Evolutionary conservation across 306 rosid genomes (phyloP).

Genomic region (Trifolium pratense): DNA sequence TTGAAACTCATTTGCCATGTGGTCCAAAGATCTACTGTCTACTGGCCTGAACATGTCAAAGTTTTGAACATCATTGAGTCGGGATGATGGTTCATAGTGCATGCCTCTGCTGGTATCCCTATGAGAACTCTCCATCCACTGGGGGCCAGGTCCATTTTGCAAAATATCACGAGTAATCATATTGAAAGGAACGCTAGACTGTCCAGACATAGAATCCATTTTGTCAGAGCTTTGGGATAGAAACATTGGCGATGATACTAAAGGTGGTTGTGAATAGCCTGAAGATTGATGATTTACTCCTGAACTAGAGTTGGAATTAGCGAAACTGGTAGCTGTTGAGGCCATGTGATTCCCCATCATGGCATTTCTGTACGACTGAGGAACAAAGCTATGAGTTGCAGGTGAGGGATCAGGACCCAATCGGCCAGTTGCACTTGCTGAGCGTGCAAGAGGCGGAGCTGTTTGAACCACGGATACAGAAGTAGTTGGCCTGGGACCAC

Average conservation of each 20-base stretch:
- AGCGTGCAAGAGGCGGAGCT: constrained; percentile 78
- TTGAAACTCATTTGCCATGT: constrained; percentile 51
- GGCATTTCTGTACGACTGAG: constrained; percentile 95
- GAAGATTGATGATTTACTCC: constrained; percentile 63
- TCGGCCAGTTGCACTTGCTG: constrained; percentile 86
- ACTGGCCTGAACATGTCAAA: constrained; percentile 58
- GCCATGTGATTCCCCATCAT: constrained; percentile 72
- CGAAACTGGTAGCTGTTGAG: constrained; percentile 57
- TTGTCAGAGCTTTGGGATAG: constrained; percentile 63
- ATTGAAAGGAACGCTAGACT: constrained; percentile 63
- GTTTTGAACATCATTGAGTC: constrained; percentile 59
- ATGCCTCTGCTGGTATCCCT: constrained; percentile 61
- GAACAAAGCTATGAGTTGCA: constrained; percentile 73
- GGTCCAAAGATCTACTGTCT: constrained; percentile 57
- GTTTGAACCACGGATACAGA: constrained; percentile 74
- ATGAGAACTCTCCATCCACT: constrained; percentile 73
- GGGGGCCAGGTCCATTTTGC: constrained; percentile 62
- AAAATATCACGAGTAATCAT: constrained; percentile 60
- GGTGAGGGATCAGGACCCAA: constrained; percentile 90
- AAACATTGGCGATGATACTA: constrained; percentile 74
- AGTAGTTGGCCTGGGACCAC: constrained; percentile 72
- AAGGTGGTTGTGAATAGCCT: constrained; percentile 61
- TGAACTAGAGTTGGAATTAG: constrained; percentile 60
- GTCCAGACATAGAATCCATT: constrained; percentile 56
- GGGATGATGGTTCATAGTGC: constrained; percentile 59